phyloP scores from a whole-genome alignment of 1,139 yeast genomes.

The Yamadazyma jaroonii region DNA sequence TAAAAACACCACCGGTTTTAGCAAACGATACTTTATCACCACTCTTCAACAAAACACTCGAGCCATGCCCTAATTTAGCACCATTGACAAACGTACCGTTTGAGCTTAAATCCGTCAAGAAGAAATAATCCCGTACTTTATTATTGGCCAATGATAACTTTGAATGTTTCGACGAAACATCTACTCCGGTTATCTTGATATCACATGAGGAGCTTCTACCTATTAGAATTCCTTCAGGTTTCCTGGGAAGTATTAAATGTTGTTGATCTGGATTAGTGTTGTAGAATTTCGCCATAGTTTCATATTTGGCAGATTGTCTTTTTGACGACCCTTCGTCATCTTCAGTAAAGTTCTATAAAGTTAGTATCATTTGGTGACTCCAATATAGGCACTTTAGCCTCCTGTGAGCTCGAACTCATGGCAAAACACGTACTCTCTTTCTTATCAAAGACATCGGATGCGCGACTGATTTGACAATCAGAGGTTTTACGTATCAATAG shows the following conservation, averaged over 20 bases:
- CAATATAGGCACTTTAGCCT: background rate
- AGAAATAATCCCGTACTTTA: slow-evolving; percentile 38
- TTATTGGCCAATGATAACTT: slow-evolving; percentile 40
- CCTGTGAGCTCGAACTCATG: background rate
- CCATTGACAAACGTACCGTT: slow-evolving; percentile 71
- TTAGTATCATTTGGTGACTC: background rate
- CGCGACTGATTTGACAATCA: background rate
- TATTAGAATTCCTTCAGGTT: slow-evolving; percentile 33
- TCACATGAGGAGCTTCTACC: slow-evolving; percentile 70
- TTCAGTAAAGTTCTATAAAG: background rate
- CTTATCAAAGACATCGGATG: slow-evolving; percentile 33
- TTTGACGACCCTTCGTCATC: slow-evolving; percentile 10
- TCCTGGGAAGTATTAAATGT: slow-evolving; percentile 34
- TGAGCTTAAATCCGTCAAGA: slow-evolving; percentile 57
- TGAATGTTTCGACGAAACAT: slow-evolving; percentile 69
- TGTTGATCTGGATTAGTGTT: slow-evolving; percentile 27
- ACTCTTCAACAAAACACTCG: slow-evolving; percentile 49
- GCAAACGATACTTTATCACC: slow-evolving; percentile 70
- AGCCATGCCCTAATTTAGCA: slow-evolving; percentile 47
- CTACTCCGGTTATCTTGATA: slow-evolving; percentile 51
- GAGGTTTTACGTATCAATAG: too few relatives aligned
- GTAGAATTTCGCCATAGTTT: slow-evolving; percentile 31
- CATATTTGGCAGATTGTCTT: slow-evolving; percentile 20
- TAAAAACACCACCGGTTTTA: slow-evolving; percentile 50
- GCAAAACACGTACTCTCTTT: slow-evolving; percentile 34